Evolutionary conservation across 2,329 filamentous ascomycete genomes (phyloP).

Genomic region (Elsinoe australis): DNA sequence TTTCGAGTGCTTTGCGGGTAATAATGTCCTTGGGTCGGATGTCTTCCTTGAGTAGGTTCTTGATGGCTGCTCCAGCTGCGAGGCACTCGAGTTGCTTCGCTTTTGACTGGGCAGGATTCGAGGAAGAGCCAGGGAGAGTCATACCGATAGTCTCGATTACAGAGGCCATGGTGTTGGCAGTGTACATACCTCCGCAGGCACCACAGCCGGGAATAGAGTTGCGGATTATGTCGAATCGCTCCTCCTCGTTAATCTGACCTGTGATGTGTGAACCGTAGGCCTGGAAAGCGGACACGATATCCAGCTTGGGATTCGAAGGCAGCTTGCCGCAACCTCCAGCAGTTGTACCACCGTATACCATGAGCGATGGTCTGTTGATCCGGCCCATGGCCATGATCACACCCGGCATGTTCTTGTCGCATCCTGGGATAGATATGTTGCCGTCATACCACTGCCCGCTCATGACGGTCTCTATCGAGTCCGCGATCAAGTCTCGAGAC

Average conservation of each 20-base stretch:
- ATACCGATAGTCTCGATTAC: constrained; percentile 46
- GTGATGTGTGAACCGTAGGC: constrained; percentile 92
- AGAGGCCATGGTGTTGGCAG: constrained; percentile 47
- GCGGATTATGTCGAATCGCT: constrained; percentile 89
- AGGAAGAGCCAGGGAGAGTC: constrained; percentile 45
- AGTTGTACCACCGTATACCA: constrained; percentile 97
- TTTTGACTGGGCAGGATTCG: constrained; percentile 44
- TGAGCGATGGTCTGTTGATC: constrained; percentile 86
- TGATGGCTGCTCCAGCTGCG: constrained; percentile 44
- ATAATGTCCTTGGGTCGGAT: constrained; percentile 44
- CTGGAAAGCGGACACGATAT: constrained; percentile 97
- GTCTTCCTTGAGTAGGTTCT: constrained; percentile 45
- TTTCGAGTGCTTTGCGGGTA: constrained; percentile 43
- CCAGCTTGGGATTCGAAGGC: constrained; percentile 64
- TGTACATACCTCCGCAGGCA: constrained; percentile 74
- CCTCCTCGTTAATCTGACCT: constrained; percentile 81
- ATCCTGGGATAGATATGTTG: constrained; percentile 93
- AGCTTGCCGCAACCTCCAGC: constrained; percentile 75
- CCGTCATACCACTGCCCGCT: constrained; percentile 97
- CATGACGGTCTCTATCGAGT: constrained; percentile 99
- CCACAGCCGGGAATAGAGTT: constrained; percentile 80
- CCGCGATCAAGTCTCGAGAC: constrained; percentile 91
- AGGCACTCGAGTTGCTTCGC: constrained; percentile 45
- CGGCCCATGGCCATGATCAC: constrained; percentile 74
- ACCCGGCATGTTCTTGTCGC: constrained; percentile 97